A percentile compares a stretch with the other conserved stretches of the same genome.
These are phyloP conservation scores for Trichophyton simii DNA, from an alignment of 2,329 filamentous ascomycete species.

Conservation along the genomic window DNA sequence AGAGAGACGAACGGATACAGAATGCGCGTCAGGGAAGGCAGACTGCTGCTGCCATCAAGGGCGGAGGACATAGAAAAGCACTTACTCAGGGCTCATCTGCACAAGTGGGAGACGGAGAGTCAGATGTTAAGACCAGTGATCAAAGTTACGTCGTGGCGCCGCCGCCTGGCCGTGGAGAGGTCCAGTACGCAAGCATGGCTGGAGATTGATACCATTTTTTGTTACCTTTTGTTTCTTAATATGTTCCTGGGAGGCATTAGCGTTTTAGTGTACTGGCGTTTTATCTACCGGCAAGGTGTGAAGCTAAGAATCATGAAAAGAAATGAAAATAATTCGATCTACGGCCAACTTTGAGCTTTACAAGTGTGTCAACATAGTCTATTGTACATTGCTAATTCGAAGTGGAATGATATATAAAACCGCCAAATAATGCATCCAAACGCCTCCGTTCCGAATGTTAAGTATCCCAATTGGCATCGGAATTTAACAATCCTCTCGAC, in stretches of 20 bases:
- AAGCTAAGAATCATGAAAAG: neutral
- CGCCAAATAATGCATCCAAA: neutral
- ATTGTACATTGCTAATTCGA: neutral
- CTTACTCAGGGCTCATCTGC: slow-evolving; percentile 12
- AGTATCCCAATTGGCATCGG: neutral
- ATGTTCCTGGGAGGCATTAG: neutral
- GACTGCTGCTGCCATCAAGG: slow-evolving; percentile 39
- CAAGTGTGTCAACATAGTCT: neutral
- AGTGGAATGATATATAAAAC: neutral
- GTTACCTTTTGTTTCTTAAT: slow-evolving; percentile 13
- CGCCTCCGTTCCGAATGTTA: neutral
- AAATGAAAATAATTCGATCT: neutral
- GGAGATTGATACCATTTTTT: slow-evolving; percentile 50
- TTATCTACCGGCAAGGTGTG: neutral
- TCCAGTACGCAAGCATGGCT: slow-evolving; percentile 72
- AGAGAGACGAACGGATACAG: slow-evolving; percentile 67
- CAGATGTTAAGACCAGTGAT: slow-evolving; percentile 28
- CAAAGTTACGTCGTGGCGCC: slow-evolving; percentile 48
- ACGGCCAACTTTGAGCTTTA: neutral
- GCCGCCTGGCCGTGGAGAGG: slow-evolving; percentile 65
- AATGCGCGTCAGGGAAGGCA: slow-evolving; percentile 68
- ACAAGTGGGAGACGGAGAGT: neutral
- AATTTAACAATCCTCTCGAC: neutral
- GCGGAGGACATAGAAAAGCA: slow-evolving; percentile 17
- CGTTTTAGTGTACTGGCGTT: neutral